Base-by-base conservation (phyloP, 208 protist genomes). In the Trypanosoma brucei region DNA sequence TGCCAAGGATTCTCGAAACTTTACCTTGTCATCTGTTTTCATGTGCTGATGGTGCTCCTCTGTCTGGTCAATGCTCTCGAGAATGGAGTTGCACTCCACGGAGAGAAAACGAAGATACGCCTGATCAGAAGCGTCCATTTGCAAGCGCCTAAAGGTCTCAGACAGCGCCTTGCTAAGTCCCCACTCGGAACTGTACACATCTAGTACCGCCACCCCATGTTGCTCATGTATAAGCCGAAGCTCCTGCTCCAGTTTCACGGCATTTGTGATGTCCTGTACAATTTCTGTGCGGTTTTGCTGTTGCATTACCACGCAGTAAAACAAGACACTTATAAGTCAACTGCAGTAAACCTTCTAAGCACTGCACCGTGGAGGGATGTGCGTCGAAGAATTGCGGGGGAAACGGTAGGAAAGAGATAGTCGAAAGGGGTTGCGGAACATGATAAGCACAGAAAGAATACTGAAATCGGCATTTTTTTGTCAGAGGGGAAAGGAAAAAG, bases 101-200 rank as follows among this genome's bases (percentile, higher is more conserved):
- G 87, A 83, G 70, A 88, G 90, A 68, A 96, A 92, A 50, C 84
- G 84, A 48, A 96, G 70, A 63, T 91, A 71, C 22, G 89, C 75
- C 34, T 78, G 61, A 58, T 93, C 88, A 36, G 85, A 85, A 0
- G 81, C 81, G 51, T 96, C 86, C 34, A 79, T 94, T 65, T 74
- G 81, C 42, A 96, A 76, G 33, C 86, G 81, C 34, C 84, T 78
- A 49, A 96, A 96, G n/a, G 87, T 91, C 53, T 93, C 87, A 40
- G 70, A 83, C 30, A 96, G 74, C 11, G 84, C 85, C 71, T 92
- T 94, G 65, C 78, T 86, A 62, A 72, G 55, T n/a, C 91, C 83
- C 91, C 91, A 96, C 63, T 93, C 87, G 1, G 75, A 75, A 72
- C 88, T 92, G 77, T 93, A 96, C 34, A 94, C 59, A 55, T 96